phyloP scores from a whole-genome alignment of 2,329 filamentous ascomycete species.

The Fusarium succisae region DNA sequence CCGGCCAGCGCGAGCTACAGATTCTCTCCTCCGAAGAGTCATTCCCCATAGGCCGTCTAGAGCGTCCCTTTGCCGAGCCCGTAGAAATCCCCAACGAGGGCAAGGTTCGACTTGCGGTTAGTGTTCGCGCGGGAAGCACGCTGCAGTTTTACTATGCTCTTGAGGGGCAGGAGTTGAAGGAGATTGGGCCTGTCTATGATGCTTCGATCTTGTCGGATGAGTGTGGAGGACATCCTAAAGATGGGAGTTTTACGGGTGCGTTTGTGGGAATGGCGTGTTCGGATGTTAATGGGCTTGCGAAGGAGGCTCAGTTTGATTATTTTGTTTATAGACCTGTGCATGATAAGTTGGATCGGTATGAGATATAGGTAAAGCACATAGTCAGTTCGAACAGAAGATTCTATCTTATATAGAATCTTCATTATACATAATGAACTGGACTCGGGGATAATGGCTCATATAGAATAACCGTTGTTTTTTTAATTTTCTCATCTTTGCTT shows the following conservation, averaged over 20 bases:
- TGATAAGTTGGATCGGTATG: slow-evolving; percentile 59
- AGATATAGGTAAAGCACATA: neutral
- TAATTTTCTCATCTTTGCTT: neutral
- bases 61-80: slow-evolving; percentile 52
- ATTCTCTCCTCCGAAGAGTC: slow-evolving; percentile 66
- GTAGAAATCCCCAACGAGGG: slow-evolving; percentile 63
- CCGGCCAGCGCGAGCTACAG: slow-evolving; percentile 66
- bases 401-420: fast-evolving
- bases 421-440: fast-evolving
- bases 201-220: slow-evolving; percentile 70
- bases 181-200: slow-evolving; percentile 65
- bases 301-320: slow-evolving; percentile 60
- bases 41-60: slow-evolving; percentile 61
- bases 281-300: slow-evolving; percentile 62
- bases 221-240: slow-evolving; percentile 68
- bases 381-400: neutral
- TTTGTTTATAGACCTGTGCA: slow-evolving; percentile 61
- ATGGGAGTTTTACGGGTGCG: slow-evolving; percentile 72
- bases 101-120: slow-evolving; percentile 62
- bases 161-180: slow-evolving; percentile 54
- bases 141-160: slow-evolving; percentile 68
- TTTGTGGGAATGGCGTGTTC: slow-evolving; percentile 67
- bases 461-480: neutral
- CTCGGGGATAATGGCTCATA: neutral
- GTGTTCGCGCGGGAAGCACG: slow-evolving; percentile 56